Evolutionary conservation across 2,329 filamentous ascomycete genomes (phyloP), one percentile per base, ranked within the genome.

Genomic region (Helicocarpus griseus): DNA sequence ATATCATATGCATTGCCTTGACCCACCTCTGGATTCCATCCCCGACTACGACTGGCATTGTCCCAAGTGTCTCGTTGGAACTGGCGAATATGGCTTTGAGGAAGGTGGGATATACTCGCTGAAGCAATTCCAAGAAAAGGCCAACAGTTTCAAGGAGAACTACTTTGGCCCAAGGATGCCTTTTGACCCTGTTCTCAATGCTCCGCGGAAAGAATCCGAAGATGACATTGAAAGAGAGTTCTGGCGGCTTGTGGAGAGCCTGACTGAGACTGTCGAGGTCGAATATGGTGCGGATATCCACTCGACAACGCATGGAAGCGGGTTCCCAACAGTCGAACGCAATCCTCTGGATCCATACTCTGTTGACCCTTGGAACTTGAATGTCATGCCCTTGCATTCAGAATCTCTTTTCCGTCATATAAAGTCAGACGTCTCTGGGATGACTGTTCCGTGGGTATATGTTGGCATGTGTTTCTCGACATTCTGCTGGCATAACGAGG

Each of bases 401-500:
- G 91, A 97, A 49, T 96, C 90, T 45, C 75, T 98, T 1, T 98
- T 98, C 73, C 82, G 91, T 46, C 88, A 98, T 61, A 97, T 98
- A 75, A 97, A 97, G 67, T 89, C 91, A 0, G 93, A 98, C 64
- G 94, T 98, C 49, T 97, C 93, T 1, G 93, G 93, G 35, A 98
- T 98, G 93, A 98, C 93, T 0, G 91, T 98, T 6, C 93, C 93
- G 0, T 98, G 93, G 93, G 82, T 98, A 3, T 98, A 98, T 64
- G 93, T 98, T 3, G 93, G 93, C 55, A 98, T 98, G 93, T 94
- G 95, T 36, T 98, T 98, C 66, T 98, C 93, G 0, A 97, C 93
- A 0, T 98, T 98, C 64, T 98, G 93, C 69, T 98, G 93, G 93
- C 93, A 98, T 67, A 96, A 95, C 57, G 93, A 98, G 64, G 93